Conservation (phyloP, 2,329 filamentous ascomycete species). For the Myriosclerotinia duriaeana region DNA sequence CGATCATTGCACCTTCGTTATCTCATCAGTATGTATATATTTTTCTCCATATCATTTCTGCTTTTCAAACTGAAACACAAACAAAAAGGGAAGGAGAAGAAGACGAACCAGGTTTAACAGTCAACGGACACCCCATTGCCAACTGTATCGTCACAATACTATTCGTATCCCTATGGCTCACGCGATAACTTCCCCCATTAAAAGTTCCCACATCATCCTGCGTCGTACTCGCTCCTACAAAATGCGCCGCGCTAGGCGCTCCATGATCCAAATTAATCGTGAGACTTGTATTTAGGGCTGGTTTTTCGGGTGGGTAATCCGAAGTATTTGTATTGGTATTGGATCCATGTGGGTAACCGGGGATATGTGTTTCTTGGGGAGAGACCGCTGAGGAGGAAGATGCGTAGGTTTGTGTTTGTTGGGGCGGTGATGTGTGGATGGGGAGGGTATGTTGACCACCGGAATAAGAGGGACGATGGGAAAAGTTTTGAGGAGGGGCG, state of each 20-base stretch:
- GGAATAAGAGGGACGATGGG: conserved; percentile 40
- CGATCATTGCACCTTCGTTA: conserved; percentile 75
- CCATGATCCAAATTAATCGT: conserved; percentile 43
- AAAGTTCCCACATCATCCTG: conserved; percentile 92
- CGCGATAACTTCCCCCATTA: conserved; percentile 91
- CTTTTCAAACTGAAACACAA: not conserved
- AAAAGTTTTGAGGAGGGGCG: conserved; percentile 36
- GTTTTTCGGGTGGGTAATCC: conserved; percentile 36
- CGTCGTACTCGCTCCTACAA: conserved; percentile 61
- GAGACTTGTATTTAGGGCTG: conserved; percentile 38
- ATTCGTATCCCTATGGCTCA: conserved; percentile 89
- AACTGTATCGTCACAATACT: conserved; percentile 86
- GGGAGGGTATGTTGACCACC: conserved; percentile 13
- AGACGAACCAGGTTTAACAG: conserved; percentile 67
- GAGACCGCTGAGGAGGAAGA: conserved; percentile 21
- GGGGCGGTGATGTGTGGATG: conserved; percentile 21
- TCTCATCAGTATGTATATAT: conserved; percentile 25
- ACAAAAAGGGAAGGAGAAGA: not conserved
- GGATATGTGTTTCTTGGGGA: conserved; percentile 33
- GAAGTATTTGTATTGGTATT: not conserved
- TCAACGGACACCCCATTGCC: conserved; percentile 82
- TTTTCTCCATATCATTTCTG: not conserved
- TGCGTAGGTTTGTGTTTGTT: conserved; percentile 13
- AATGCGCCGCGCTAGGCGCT: conserved; percentile 50
- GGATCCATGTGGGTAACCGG: conserved; percentile 25